Percentiles rank a stretch among this genome's conserved stretches.
phyloP scores from a whole-genome alignment of 83 land plant species.

The Larix sibirica region DNA sequence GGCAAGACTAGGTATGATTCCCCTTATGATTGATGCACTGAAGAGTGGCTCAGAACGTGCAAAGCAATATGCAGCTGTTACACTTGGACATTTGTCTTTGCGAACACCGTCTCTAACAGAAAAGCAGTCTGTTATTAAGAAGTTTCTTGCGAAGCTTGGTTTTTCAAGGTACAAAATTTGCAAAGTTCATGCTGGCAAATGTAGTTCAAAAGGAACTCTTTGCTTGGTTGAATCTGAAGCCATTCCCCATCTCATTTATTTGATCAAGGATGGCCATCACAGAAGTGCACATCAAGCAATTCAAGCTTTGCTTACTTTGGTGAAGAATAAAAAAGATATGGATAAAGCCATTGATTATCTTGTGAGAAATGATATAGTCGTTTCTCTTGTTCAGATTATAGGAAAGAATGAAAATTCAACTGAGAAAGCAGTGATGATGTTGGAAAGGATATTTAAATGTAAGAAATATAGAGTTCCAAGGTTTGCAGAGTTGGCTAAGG shows the following conservation, averaged over 20 bases:
- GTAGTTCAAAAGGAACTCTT: conserved; percentile 26
- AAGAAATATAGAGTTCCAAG: conserved; percentile 21
- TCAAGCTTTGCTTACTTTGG: conserved; percentile 24
- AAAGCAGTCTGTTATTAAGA: conserved; percentile 10
- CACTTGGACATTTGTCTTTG: conserved; percentile 20
- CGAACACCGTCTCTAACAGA: conserved; percentile 19
- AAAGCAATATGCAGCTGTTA: conserved; percentile 25
- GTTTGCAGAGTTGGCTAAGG: conserved; percentile 21
- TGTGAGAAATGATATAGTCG: conserved; percentile 16
- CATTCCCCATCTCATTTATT: conserved; percentile 17
- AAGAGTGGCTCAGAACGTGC: conserved; percentile 22
- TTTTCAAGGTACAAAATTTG: conserved; percentile 24
- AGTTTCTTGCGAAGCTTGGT: conserved; percentile 26
- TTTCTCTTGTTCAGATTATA: conserved; percentile 15
- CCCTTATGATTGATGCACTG: conserved; percentile 13
- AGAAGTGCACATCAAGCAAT: conserved; percentile 24
- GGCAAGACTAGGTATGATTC: conserved; percentile 19
- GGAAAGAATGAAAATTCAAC: conserved; percentile 24
- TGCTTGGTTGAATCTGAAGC: conserved; percentile 39
- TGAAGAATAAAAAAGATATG: not conserved
- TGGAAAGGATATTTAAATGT: conserved; percentile 33
- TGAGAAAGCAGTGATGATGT: conserved; percentile 25
- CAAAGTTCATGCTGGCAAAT: conserved; percentile 36
- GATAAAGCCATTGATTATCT: conserved; percentile 26
- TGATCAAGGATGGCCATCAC: conserved; percentile 19